Evolutionary conservation across 2,329 filamentous ascomycete species (phyloP).

Genomic region (Scorias spongiosa): DNA sequence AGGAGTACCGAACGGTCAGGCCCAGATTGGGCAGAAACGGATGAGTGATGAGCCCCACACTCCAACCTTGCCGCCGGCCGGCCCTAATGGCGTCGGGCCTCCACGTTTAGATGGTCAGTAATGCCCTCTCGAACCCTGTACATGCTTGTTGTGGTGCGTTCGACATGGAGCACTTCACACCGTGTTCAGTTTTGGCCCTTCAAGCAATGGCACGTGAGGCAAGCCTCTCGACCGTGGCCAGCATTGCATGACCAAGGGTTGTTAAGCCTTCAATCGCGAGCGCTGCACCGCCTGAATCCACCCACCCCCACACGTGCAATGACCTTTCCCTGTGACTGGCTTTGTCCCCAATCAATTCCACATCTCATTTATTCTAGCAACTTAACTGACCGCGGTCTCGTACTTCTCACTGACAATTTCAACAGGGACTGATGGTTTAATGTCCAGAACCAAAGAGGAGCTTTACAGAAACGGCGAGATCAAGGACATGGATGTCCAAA

Average conservation of each 20-base stretch:
- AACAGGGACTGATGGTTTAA: constrained; percentile 15
- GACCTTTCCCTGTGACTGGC: too few species aligned
- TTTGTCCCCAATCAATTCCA: too few species aligned
- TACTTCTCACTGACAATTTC: constrained; percentile 9
- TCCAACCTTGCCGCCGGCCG: constrained; percentile 33
- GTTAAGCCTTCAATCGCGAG: too few species aligned
- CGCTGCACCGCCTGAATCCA: too few species aligned
- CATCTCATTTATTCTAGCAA: too few species aligned
- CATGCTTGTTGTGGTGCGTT: background rate
- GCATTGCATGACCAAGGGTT: too few species aligned
- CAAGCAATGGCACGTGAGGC: too few species aligned
- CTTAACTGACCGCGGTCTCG: background rate
- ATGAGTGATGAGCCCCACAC: constrained; percentile 34
- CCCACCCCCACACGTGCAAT: too few species aligned
- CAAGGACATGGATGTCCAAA: constrained; percentile 18
- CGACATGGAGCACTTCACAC: too few species aligned
- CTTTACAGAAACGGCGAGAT: constrained; percentile 7
- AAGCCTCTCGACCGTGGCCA: too few species aligned
- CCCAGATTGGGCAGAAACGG: constrained; percentile 28
- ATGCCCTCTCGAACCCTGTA: background rate
- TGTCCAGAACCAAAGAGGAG: constrained; percentile 8
- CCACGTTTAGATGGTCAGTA: constrained; percentile 7
- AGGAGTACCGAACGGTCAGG: constrained; percentile 4
- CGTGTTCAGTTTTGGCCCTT: too few species aligned
- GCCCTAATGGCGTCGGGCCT: constrained; percentile 21